These are phyloP conservation scores for Botrytis paeoniae DNA, from an alignment of 2,329 filamentous ascomycete species.

Conservation along the genomic window DNA sequence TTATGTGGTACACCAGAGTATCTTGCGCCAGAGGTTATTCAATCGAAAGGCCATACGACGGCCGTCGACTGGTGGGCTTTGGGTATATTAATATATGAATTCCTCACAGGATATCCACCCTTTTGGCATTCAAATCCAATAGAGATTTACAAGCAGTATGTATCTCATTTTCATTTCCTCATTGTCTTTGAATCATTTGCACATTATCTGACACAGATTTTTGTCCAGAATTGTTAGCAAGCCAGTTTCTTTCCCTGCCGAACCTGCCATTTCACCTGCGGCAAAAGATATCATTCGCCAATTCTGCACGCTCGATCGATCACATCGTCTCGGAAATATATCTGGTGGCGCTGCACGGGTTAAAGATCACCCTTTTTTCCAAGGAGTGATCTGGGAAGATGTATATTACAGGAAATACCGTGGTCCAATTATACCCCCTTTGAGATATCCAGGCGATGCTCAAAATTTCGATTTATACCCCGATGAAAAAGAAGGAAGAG, in stretches of 20 bases:
- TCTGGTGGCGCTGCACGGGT: slow-evolving; percentile 69
- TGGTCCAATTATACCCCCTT: slow-evolving; percentile 73
- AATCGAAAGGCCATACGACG: slow-evolving; percentile 72
- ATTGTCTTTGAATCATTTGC: background rate
- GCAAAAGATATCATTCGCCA: slow-evolving; percentile 73
- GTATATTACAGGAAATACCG: slow-evolving; percentile 60
- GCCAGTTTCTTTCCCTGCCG: slow-evolving; percentile 67
- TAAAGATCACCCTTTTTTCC: slow-evolving; percentile 75
- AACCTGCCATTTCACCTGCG: slow-evolving; percentile 60
- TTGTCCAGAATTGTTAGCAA: slow-evolving; percentile 69
- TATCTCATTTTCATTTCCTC: slow-evolving; percentile 21
- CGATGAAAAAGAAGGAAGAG: slow-evolving; percentile 65
- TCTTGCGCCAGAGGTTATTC: slow-evolving; percentile 79
- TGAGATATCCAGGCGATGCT: slow-evolving; percentile 70
- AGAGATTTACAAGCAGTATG: slow-evolving; percentile 78
- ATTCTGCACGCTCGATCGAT: slow-evolving; percentile 76
- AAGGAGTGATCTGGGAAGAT: slow-evolving; percentile 69
- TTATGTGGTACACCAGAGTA: slow-evolving; percentile 83
- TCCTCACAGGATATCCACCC: slow-evolving; percentile 78
- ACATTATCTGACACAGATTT: background rate
- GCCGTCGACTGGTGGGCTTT: slow-evolving; percentile 88
- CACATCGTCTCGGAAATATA: slow-evolving; percentile 74
- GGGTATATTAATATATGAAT: slow-evolving; percentile 81
- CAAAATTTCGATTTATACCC: slow-evolving; percentile 81
- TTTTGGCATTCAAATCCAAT: slow-evolving; percentile 87